A percentile compares a stretch with the other conserved stretches of the same genome.
Conservation (phyloP, 1,139 yeast species). For the Protomyces macrosporus region DNA sequence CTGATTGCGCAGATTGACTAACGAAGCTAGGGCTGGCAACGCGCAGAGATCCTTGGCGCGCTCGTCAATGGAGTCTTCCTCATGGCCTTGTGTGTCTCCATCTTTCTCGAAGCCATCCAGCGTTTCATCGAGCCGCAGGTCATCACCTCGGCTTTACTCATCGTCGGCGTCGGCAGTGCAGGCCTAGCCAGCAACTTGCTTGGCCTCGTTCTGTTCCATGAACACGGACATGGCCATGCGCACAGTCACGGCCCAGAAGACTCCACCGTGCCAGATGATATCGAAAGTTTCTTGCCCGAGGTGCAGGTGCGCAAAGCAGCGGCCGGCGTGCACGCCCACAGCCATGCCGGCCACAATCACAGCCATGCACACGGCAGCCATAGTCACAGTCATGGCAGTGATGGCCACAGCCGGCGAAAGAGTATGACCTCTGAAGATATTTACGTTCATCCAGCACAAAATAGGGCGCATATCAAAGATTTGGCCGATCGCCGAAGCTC, state of each 20-base stretch:
- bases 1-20: slow-evolving; percentile 47
- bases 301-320: slow-evolving; percentile 32
- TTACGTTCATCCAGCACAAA: slow-evolving; percentile 27
- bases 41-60: slow-evolving; percentile 88
- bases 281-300: slow-evolving; percentile 39
- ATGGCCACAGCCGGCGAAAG: slow-evolving; percentile 27
- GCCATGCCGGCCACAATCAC: slow-evolving; percentile 5
- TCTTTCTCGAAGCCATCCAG: slow-evolving; percentile 87
- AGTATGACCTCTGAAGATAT: slow-evolving; percentile 27
- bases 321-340: neutral
- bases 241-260: slow-evolving; percentile 46
- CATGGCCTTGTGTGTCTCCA: slow-evolving; percentile 85
- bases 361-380: neutral
- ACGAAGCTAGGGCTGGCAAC: slow-evolving; percentile 86
- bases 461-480: slow-evolving; percentile 18
- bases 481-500: slow-evolving; percentile 18
- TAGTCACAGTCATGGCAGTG: neutral
- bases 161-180: slow-evolving; percentile 71
- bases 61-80: slow-evolving; percentile 87
- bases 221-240: slow-evolving; percentile 69
- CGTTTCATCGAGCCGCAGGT: slow-evolving; percentile 76
- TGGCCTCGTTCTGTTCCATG: slow-evolving; percentile 85
- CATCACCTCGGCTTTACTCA: slow-evolving; percentile 72
- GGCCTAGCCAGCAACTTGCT: slow-evolving; percentile 78
- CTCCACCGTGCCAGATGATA: slow-evolving; percentile 21